Conservation (phyloP, 163 green algal species). For the Scenedesmus sp. region DNA sequence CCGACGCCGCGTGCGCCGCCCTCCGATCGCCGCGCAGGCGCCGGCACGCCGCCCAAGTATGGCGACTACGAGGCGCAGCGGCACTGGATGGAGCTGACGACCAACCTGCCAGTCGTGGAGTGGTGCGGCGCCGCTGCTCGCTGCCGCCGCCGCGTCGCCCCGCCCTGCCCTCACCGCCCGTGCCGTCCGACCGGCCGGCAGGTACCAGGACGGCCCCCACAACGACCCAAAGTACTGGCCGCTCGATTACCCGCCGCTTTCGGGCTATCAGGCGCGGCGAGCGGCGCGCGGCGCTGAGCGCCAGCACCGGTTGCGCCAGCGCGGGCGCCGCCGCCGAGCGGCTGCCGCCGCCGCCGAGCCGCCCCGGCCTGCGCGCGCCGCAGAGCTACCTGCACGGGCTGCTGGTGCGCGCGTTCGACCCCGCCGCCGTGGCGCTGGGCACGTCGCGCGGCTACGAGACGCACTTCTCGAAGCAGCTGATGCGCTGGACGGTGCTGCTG, state of each 20-base stretch:
- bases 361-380: too few species aligned
- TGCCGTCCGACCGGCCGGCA: too few species aligned
- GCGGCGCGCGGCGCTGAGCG: too few species aligned
- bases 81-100: slow-evolving; percentile 99
- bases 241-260: slow-evolving; percentile 98
- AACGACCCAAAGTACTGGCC: slow-evolving; percentile 96
- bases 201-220: slow-evolving; percentile 79
- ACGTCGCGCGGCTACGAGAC: slow-evolving; percentile 85
- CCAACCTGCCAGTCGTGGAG: slow-evolving; percentile 70
- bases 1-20: too few species aligned
- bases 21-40: too few species aligned
- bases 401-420: slow-evolving; percentile 77
- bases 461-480: slow-evolving; percentile 77
- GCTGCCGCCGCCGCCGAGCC: too few species aligned
- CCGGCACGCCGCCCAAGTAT: slow-evolving; percentile 75
- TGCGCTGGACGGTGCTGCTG: slow-evolving; percentile 89
- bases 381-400: slow-evolving; percentile 88
- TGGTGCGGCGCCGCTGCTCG: slow-evolving; percentile 62
- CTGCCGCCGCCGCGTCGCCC: neutral
- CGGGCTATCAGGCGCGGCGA: slow-evolving; percentile 86
- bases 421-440: slow-evolving; percentile 75
- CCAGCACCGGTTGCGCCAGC: too few species aligned
- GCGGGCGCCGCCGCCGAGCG: too few species aligned
- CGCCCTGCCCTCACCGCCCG: too few species aligned
- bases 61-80: slow-evolving; percentile 99